Conservation (phyloP, 805 yeast genomes). For the Metschnikowia reukaufii region DNA sequence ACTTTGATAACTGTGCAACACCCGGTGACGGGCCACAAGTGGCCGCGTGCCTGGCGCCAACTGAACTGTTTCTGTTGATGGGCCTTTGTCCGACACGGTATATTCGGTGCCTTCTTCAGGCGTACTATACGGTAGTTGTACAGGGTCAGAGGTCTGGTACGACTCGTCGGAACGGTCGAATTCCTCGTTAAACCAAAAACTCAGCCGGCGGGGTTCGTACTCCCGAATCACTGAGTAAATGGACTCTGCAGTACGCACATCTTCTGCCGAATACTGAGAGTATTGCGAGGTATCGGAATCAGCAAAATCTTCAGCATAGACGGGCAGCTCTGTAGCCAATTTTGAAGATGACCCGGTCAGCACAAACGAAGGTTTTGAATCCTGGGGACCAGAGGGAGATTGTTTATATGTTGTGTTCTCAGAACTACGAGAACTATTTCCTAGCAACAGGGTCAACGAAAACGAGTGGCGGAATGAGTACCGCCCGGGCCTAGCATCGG, state of each 20-base stretch:
- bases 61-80: too few species aligned
- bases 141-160: background rate
- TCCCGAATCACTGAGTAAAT: constrained; percentile 34
- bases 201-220: constrained; percentile 19
- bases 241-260: constrained; percentile 25
- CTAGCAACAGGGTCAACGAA: constrained; percentile 8
- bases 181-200: constrained; percentile 15
- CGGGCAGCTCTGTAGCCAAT: constrained; percentile 1
- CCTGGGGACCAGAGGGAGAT: constrained; percentile 6
- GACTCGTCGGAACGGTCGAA: constrained; percentile 1
- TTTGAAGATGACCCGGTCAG: constrained; percentile 3
- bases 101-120: background rate
- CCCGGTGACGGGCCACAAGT: too few species aligned
- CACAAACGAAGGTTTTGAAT: constrained; percentile 10
- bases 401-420: constrained; percentile 2
- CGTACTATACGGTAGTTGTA: background rate
- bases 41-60: too few species aligned
- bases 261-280: constrained; percentile 13
- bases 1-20: too few species aligned
- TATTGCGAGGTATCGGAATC: constrained; percentile 31
- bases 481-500: constrained; percentile 4
- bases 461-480: constrained; percentile 5
- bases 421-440: constrained; percentile 10
- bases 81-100: too few species aligned
- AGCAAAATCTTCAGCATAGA: constrained; percentile 38